phyloP scores from a whole-genome alignment of 2,329 filamentous ascomycete genomes.

The Colletotrichum navitas region DNA sequence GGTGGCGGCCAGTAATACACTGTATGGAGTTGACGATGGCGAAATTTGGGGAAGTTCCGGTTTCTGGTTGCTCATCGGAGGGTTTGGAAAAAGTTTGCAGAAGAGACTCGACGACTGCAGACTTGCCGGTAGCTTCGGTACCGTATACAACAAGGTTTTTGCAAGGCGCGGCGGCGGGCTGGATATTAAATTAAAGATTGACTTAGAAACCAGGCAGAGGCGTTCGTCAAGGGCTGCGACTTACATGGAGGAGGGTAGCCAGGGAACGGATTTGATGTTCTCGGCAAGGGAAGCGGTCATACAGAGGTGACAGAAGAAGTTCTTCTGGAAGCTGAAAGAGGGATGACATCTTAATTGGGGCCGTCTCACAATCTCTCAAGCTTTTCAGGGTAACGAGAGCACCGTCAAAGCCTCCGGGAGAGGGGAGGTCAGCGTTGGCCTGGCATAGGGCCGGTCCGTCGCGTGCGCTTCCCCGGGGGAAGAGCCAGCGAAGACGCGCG shows the following conservation, averaged over 20 bases:
- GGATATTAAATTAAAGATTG: slow-evolving; percentile 7
- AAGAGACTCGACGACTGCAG: slow-evolving; percentile 73
- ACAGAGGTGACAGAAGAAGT: slow-evolving; percentile 59
- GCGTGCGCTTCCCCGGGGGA: not conserved
- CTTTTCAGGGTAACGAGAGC: not conserved
- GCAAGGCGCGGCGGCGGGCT: slow-evolving; percentile 77
- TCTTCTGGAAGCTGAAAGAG: slow-evolving; percentile 68
- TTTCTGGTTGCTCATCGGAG: slow-evolving; percentile 51
- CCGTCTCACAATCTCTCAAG: not conserved
- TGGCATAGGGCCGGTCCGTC: not conserved
- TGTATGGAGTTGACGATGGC: slow-evolving; percentile 77
- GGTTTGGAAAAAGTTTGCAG: slow-evolving; percentile 61
- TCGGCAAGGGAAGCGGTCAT: slow-evolving; percentile 67
- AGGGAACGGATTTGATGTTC: slow-evolving; percentile 71
- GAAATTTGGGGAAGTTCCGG: slow-evolving; percentile 63
- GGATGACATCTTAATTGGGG: slow-evolving; percentile 48
- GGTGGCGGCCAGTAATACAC: slow-evolving; percentile 82
- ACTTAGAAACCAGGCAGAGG: not conserved
- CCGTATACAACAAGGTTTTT: slow-evolving; percentile 85
- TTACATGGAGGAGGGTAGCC: slow-evolving; percentile 65
- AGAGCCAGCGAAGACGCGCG: slow-evolving; percentile 32
- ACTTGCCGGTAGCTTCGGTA: slow-evolving; percentile 89
- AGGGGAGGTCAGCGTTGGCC: not conserved
- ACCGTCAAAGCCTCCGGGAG: not conserved
- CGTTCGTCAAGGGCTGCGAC: slow-evolving; percentile 41